These are phyloP conservation scores for Haberlea rhodopensis DNA, from an alignment of 257 asterid species.

Conservation along the genomic window DNA sequence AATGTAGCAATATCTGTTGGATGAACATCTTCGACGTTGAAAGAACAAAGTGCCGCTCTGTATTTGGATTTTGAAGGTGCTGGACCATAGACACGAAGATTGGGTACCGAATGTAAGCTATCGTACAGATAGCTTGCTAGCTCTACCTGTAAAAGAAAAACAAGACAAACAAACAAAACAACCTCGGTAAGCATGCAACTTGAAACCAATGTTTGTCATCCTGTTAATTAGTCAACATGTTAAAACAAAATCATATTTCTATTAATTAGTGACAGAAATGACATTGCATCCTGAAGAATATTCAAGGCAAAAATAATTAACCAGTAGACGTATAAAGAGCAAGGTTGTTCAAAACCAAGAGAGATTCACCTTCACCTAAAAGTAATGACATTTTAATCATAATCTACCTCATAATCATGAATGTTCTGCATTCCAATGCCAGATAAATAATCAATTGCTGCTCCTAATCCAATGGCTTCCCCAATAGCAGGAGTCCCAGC, in stretches of 20 bases:
- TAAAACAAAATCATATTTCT: neutral
- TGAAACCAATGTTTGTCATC: neutral
- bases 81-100: conserved; percentile 78
- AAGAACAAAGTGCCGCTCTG: conserved; percentile 90
- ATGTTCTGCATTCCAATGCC: conserved; percentile 89
- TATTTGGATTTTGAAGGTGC: conserved; percentile 54
- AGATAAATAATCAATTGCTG: conserved; percentile 78
- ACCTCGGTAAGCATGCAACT: neutral
- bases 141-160: conserved; percentile 52
- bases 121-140: conserved; percentile 61
- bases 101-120: conserved; percentile 49
- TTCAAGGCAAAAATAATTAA: no score
- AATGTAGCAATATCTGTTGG: conserved; percentile 85
- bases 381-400: neutral
- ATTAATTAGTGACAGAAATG: no score
- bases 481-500: conserved; percentile 98
- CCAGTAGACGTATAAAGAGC: neutral
- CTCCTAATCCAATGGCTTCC: conserved; percentile 91
- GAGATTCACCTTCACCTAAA: neutral
- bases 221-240: neutral
- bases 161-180: neutral
- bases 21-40: conserved; percentile 74
- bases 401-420: conserved; percentile 81
- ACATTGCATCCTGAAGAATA: neutral
- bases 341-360: conserved; percentile 4